These are phyloP conservation scores for Fagopyrum esculentum DNA, from an alignment of 148 eudicot genomes.

Conservation along the genomic window DNA sequence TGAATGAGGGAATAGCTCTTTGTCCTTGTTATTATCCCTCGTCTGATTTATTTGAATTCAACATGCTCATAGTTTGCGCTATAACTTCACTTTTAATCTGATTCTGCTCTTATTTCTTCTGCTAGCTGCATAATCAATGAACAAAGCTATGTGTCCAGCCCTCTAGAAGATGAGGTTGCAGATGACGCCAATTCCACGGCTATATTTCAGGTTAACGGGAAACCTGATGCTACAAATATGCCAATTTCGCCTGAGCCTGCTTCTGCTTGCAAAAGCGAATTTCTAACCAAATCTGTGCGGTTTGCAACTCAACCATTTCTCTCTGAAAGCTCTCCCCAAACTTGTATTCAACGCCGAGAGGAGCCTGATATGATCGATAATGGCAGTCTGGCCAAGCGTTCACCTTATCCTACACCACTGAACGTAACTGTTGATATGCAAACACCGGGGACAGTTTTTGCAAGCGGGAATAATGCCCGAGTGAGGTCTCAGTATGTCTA, in stretches of 20 bases:
- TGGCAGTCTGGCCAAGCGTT: conserved; percentile 35
- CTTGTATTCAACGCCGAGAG: conserved; percentile 25
- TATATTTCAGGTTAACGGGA: conserved; percentile 5
- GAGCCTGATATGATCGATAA: conserved; percentile 24
- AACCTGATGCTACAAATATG: conserved; percentile 2
- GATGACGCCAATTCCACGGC: conserved; percentile 6
- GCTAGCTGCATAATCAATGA: conserved; percentile 25
- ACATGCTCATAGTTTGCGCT: no score
- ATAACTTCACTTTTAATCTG: background rate
- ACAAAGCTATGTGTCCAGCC: conserved; percentile 15
- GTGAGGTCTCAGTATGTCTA: conserved; percentile 81
- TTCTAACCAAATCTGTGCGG: conserved; percentile 33
- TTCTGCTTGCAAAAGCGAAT: conserved; percentile 20
- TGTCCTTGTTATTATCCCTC: background rate
- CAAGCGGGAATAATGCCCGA: conserved; percentile 38
- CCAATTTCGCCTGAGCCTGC: conserved; percentile 18
- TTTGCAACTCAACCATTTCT: conserved; percentile 12
- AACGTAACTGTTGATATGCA: conserved; percentile 79
- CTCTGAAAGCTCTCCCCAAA: conserved; percentile 42
- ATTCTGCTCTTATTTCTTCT: background rate
- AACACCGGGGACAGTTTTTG: conserved; percentile 88
- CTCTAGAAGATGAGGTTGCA: conserved; percentile 16
- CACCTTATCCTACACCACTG: conserved; percentile 82
- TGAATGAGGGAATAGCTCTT: background rate
- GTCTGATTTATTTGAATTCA: background rate